Evolutionary conservation across 345 rosid species (phyloP).

Genomic region (Capsella bursapastoris): DNA sequence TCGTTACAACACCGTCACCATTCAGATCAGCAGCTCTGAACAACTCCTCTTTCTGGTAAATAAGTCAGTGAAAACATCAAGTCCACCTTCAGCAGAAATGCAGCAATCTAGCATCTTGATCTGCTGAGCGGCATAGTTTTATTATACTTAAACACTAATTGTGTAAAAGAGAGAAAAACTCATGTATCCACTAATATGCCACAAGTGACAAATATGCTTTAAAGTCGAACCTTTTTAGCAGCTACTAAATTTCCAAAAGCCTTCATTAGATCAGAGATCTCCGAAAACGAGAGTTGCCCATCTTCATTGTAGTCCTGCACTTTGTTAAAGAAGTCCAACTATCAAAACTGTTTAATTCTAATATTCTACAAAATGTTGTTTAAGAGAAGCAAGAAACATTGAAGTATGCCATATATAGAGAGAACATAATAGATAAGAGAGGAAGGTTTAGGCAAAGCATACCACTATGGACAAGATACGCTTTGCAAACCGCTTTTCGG

Average conservation of each 20-base stretch:
- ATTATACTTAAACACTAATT: constrained; percentile 3
- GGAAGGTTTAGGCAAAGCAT: constrained; percentile 34
- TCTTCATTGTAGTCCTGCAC: constrained; percentile 82
- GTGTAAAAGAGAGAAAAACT: not conserved
- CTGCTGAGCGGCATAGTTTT: not conserved
- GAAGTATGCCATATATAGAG: not conserved
- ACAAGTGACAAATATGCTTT: constrained; percentile 4
- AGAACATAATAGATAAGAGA: constrained; percentile 7
- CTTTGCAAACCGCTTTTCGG: constrained; percentile 83
- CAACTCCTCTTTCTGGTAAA: constrained; percentile 81
- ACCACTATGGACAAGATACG: constrained; percentile 90
- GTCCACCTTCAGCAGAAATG: constrained; percentile 14
- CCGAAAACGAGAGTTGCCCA: constrained; percentile 82
- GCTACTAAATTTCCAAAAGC: constrained; percentile 91
- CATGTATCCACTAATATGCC: not conserved
- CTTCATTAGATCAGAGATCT: constrained; percentile 73
- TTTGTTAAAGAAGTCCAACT: constrained; percentile 5
- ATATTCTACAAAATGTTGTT: not conserved
- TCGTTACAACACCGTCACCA: constrained; percentile 84
- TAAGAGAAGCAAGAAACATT: constrained; percentile 8
- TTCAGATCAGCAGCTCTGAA: constrained; percentile 88
- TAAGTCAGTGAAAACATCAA: constrained; percentile 26
- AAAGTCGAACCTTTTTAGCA: constrained; percentile 65
- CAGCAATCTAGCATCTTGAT: constrained; percentile 18
- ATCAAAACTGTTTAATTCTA: not conserved